Conservation (phyloP, 1,139 yeast species). For the Citeromyces hawaiiensis region DNA sequence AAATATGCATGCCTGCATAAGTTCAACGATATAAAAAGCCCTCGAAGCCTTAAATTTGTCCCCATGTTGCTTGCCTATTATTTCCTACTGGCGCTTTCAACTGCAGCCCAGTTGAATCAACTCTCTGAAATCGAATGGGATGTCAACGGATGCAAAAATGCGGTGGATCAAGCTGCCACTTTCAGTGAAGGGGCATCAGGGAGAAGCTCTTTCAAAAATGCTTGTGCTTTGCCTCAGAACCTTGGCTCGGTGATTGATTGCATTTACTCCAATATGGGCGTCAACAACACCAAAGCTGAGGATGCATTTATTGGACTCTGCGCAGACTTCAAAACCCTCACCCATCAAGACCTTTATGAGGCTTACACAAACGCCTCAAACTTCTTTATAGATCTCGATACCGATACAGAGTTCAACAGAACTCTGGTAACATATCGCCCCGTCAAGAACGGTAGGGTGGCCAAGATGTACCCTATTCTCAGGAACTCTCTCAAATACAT, state of each 20-base stretch:
- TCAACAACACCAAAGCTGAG: background rate
- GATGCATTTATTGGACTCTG: background rate
- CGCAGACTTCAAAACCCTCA: background rate
- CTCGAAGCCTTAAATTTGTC: no score
- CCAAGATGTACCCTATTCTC: constrained; percentile 19
- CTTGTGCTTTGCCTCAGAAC: background rate
- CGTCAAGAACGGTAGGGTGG: constrained; percentile 11
- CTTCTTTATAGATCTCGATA: constrained; percentile 13
- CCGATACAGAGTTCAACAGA: constrained; percentile 17
- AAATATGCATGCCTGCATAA: background rate
- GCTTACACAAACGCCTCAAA: background rate
- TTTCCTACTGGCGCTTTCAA: background rate
- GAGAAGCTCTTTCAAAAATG: background rate
- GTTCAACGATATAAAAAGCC: no score
- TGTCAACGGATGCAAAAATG: background rate
- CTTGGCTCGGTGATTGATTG: background rate
- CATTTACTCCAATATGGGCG: background rate
- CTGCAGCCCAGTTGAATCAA: background rate
- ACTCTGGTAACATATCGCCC: constrained; percentile 15
- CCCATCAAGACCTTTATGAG: background rate
- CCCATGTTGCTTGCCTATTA: background rate
- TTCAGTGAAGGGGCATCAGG: background rate
- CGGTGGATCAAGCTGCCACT: background rate
- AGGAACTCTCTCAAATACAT: constrained; percentile 19
- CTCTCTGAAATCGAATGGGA: background rate